Conservation (phyloP, 2,329 filamentous ascomycete species). For the Pseudocercospora macadamiae region DNA sequence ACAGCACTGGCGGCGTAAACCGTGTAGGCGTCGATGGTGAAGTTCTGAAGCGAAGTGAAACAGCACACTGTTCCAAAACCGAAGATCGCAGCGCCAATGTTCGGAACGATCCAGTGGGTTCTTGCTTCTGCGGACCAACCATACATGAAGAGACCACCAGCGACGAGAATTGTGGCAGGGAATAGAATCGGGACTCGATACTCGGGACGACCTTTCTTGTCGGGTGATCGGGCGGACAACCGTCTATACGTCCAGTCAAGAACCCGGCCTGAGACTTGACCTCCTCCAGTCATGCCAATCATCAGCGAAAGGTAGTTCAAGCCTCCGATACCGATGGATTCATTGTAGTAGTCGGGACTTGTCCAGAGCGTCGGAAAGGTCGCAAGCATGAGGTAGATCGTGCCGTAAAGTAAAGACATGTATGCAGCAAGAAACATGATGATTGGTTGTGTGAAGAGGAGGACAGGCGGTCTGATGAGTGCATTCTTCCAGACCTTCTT, state of each 20-base stretch:
- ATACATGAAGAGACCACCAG: slow-evolving; percentile 59
- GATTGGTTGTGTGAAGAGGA: slow-evolving; percentile 38
- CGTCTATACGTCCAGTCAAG: slow-evolving; percentile 36
- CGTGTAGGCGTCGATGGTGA: slow-evolving; percentile 59
- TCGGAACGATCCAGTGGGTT: slow-evolving; percentile 60
- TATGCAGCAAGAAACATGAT: slow-evolving; percentile 37
- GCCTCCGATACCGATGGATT: slow-evolving; percentile 35
- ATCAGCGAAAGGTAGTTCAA: slow-evolving; percentile 37
- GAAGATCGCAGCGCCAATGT: slow-evolving; percentile 59
- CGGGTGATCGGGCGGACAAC: slow-evolving; percentile 25
- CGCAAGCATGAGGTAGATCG: slow-evolving; percentile 39
- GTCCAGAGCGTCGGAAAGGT: slow-evolving; percentile 30
- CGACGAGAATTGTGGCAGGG: slow-evolving; percentile 54
- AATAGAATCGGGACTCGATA: slow-evolving; percentile 56
- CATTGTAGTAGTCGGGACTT: slow-evolving; percentile 29
- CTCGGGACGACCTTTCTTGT: slow-evolving; percentile 40
- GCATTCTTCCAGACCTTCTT: slow-evolving; percentile 19
- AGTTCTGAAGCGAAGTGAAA: slow-evolving; percentile 61
- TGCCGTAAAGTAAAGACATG: slow-evolving; percentile 38
- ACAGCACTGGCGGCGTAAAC: slow-evolving; percentile 52
- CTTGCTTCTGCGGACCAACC: slow-evolving; percentile 58
- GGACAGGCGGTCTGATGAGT: slow-evolving; percentile 31
- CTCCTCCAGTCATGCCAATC: slow-evolving; percentile 42
- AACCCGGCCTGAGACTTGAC: slow-evolving; percentile 31
- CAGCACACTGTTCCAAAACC: slow-evolving; percentile 55